phyloP scores from a whole-genome alignment of 352 stramenopile genomes.

The Globisporangium canariense region DNA sequence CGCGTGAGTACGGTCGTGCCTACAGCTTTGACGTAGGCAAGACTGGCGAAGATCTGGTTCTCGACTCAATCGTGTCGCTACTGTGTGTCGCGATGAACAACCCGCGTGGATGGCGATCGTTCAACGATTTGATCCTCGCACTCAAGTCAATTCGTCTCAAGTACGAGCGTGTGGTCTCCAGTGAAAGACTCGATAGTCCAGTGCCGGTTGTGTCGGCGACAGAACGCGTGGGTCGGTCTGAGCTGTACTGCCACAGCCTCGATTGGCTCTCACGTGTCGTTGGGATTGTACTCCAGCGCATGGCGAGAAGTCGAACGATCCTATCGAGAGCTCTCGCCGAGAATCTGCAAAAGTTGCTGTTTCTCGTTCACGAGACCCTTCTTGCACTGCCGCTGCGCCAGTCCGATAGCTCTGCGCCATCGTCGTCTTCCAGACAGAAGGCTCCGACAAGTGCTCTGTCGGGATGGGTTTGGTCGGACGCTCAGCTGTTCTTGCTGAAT shows the following conservation, averaged over 20 bases:
- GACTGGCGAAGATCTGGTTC: constrained; percentile 75
- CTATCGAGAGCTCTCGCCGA: constrained; percentile 67
- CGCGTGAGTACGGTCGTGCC: constrained; percentile 27
- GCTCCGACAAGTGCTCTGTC: constrained; percentile 14
- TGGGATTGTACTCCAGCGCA: constrained; percentile 73
- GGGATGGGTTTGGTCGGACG: constrained; percentile 43
- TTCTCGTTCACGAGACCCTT: constrained; percentile 65
- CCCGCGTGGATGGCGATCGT: constrained; percentile 51
- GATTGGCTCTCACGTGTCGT: constrained; percentile 65
- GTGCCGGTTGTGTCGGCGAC: constrained; percentile 12
- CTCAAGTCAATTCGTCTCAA: constrained; percentile 64
- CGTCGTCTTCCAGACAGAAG: background rate
- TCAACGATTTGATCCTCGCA: constrained; percentile 62
- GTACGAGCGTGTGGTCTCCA: constrained; percentile 28
- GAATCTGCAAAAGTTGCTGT: constrained; percentile 74
- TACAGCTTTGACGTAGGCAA: constrained; percentile 68
- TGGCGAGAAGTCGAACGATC: constrained; percentile 73
- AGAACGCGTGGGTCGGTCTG: constrained; percentile 23
- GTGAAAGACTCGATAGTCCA: background rate
- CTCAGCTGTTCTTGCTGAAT: constrained; percentile 69
- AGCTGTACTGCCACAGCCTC: constrained; percentile 43
- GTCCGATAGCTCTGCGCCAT: background rate
- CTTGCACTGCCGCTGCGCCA: constrained; percentile 31
- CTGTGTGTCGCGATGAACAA: constrained; percentile 72
- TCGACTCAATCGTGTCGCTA: constrained; percentile 83